phyloP scores from a whole-genome alignment of 441 rosid species.

The Arabidopsis hybrid region DNA sequence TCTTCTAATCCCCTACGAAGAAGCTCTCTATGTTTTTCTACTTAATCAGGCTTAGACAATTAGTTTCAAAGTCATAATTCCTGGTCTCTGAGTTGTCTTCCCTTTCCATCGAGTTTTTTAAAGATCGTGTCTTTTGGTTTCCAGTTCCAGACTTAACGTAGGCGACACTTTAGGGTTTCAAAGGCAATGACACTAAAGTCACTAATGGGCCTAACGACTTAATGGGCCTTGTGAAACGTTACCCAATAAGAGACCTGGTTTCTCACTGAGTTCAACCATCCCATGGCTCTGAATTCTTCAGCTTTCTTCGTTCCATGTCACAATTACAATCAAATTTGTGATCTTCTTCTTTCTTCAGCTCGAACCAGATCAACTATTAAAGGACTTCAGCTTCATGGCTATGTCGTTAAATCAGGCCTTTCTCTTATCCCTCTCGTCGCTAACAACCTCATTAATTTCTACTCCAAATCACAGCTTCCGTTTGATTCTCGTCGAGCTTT shows the following conservation, averaged over 20 bases:
- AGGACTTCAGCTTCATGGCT: conserved; percentile 82
- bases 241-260: conserved; percentile 13
- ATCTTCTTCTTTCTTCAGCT: conserved; percentile 67
- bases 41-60: no score
- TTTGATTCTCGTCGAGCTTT: conserved; percentile 60
- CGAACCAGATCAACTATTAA: conserved; percentile 57
- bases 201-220: neutral
- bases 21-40: no score
- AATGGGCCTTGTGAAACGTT: conserved; percentile 5
- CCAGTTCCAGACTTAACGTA: neutral
- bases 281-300: conserved; percentile 9
- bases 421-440: conserved; percentile 70
- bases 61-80: no score
- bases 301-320: conserved; percentile 40
- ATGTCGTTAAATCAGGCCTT: conserved; percentile 69
- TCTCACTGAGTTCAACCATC: neutral
- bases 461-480: conserved; percentile 81
- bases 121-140: neutral
- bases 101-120: neutral
- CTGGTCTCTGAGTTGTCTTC: neutral
- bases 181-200: neutral
- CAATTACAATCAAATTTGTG: conserved; percentile 55
- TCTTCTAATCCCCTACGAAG: no score
- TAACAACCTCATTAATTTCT: conserved; percentile 84
- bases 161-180: neutral